These are phyloP conservation scores for Venturiaceae sp. DNA, from an alignment of 2,329 filamentous ascomycete genomes.

Conservation along the genomic window DNA sequence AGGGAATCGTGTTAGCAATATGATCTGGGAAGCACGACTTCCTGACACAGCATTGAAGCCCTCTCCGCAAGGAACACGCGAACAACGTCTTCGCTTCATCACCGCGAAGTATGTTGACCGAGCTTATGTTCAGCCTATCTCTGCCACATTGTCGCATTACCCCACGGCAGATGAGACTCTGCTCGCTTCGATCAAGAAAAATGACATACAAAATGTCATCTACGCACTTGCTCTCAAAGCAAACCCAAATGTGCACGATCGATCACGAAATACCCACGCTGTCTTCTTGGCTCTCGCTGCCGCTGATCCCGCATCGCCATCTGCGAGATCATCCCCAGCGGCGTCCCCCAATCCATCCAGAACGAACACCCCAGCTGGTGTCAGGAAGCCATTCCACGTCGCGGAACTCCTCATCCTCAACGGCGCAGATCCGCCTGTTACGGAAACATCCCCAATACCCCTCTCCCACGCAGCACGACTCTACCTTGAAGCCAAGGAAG, in stretches of 20 bases:
- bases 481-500: conserved; percentile 73
- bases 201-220: conserved; percentile 87
- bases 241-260: conserved; percentile 79
- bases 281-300: conserved; percentile 87
- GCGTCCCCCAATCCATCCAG: background rate
- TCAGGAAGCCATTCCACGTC: conserved; percentile 60
- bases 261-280: conserved; percentile 76
- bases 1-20: conserved; percentile 91
- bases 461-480: conserved; percentile 69
- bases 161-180: conserved; percentile 77
- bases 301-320: conserved; percentile 77
- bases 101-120: conserved; percentile 88
- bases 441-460: conserved; percentile 67
- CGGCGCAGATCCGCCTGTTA: conserved; percentile 70
- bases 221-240: conserved; percentile 80
- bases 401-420: conserved; percentile 91
- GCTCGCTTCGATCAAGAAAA: conserved; percentile 87
- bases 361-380: background rate
- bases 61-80: conserved; percentile 65
- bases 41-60: conserved; percentile 59
- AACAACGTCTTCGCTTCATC: conserved; percentile 90
- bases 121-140: conserved; percentile 70
- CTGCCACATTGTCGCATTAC: conserved; percentile 65
- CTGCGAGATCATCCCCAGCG: conserved; percentile 13
- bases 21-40: conserved; percentile 86